Conservation (phyloP, 2,329 filamentous ascomycete genomes). For the Purpureocillium takamizusanense region DNA sequence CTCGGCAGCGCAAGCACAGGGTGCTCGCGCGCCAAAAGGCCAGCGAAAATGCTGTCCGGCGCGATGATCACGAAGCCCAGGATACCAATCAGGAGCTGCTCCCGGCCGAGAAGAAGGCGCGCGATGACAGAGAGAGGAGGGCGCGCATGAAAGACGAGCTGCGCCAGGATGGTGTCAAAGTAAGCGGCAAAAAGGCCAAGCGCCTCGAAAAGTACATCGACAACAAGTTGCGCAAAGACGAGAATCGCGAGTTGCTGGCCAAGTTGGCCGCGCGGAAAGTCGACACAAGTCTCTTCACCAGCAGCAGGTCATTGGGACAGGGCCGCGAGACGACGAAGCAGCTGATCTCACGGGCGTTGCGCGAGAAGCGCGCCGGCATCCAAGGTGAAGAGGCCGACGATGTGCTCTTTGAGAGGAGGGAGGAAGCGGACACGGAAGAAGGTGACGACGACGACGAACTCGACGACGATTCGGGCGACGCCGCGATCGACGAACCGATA, state of each 20-base stretch:
- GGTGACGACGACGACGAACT: slow-evolving; percentile 11
- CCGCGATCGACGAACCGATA: slow-evolving; percentile 1
- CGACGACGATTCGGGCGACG: slow-evolving; percentile 9
- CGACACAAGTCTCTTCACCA: slow-evolving; percentile 73
- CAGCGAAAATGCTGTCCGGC: slow-evolving; percentile 28
- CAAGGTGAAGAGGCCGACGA: slow-evolving; percentile 34
- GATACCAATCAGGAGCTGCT: slow-evolving; percentile 27
- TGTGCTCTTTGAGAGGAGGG: slow-evolving; percentile 40
- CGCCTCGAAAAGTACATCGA: slow-evolving; percentile 66
- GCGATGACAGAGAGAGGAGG: slow-evolving; percentile 46
- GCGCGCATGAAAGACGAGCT: slow-evolving; percentile 46
- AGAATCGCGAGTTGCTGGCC: slow-evolving; percentile 74
- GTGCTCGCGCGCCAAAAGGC: slow-evolving; percentile 55
- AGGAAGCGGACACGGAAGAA: slow-evolving; percentile 14
- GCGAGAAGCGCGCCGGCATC: slow-evolving; percentile 57
- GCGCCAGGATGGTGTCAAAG: slow-evolving; percentile 39
- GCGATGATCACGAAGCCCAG: slow-evolving; percentile 30
- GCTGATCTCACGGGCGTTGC: slow-evolving; percentile 52
- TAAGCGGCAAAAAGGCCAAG: slow-evolving; percentile 58
- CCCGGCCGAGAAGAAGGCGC: slow-evolving; percentile 35
- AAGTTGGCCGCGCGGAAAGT: slow-evolving; percentile 72
- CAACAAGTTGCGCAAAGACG: slow-evolving; percentile 88
- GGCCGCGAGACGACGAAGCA: slow-evolving; percentile 64
- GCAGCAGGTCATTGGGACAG: slow-evolving; percentile 68
- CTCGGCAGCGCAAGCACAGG: slow-evolving; percentile 59